Base-by-base conservation (phyloP, 495 filamentous ascomycete species). In the Talaromyces ruber region DNA sequence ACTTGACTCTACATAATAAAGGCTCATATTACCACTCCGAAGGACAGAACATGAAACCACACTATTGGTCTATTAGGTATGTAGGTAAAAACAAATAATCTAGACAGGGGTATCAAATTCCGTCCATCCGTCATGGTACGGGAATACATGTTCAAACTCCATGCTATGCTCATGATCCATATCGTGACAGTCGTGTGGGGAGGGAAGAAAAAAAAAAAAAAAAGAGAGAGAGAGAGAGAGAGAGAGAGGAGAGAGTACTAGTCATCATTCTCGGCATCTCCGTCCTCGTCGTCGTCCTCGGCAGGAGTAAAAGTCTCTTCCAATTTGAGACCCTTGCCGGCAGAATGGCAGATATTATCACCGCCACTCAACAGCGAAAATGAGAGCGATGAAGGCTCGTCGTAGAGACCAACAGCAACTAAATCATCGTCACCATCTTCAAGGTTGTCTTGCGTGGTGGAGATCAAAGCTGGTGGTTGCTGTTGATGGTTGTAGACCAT, bases 241-340 rank as follows among this genome's bases (percentile, higher is more conserved):
- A 16, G 0, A 57, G 4, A 54, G 21, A 54, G 28, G 16, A 28
- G 11, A 54, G 12, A 52, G 24, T 1, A 28, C 11, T 74, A 75
- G 9, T 79, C 80, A 3, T 70, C 64, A 12, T 68, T 69, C 14
- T 80, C 76, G 8, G 75, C 76, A 21, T 78, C 78, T 14, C 77
- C 82, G 0, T 83, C 79, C 6, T 82, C 80, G 1, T 85, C 81
- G 29, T 85, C 82, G 6, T 88, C 84, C 29, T 85, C 81, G 6
- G 89, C 88, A 12, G 91, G 90, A 32, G 85, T 85, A 81, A 90
- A 95, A 5, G 87, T 87, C 63, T 93, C 90, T 75, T 93, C 90
- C 14, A 95, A 76, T 68, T 93, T 95, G 66, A 93, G 72, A 0
- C 89, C 90, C 67, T 89, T 89, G 47, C 89, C 89, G 12, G 77